Conservation (phyloP, 2,329 filamentous ascomycete species). For the Diaporthe sp. region DNA sequence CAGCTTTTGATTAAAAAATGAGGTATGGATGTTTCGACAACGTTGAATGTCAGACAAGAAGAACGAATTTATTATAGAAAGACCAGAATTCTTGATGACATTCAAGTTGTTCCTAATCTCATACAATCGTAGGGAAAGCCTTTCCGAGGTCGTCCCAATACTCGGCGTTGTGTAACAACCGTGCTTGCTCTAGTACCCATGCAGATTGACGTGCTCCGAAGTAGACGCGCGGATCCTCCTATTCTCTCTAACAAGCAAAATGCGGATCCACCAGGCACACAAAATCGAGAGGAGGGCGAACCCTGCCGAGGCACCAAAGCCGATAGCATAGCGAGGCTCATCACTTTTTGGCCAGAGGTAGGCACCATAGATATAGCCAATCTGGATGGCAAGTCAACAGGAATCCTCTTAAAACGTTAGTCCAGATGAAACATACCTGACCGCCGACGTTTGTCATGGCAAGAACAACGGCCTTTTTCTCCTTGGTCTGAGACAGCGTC, state of each 20-base stretch:
- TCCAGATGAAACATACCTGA: not conserved
- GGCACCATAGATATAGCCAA: conserved; percentile 55
- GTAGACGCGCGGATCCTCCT: conserved; percentile 5
- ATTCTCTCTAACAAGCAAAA: conserved; percentile 13
- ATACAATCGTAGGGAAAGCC: not conserved
- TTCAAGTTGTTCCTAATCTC: not conserved
- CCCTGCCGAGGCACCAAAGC: conserved; percentile 27
- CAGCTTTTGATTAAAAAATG: too few relatives aligned
- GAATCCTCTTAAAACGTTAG: too few relatives aligned
- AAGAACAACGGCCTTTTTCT: conserved; percentile 57
- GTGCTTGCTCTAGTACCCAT: not conserved
- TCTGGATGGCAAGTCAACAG: conserved; percentile 43
- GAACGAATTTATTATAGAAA: not conserved
- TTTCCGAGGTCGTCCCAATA: fast-evolving
- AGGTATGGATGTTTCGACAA: not conserved
- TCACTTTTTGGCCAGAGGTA: conserved; percentile 56
- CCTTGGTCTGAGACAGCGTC: conserved; percentile 57
- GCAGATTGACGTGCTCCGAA: conserved; percentile 19
- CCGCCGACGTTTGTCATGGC: conserved; percentile 53
- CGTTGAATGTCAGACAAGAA: not conserved
- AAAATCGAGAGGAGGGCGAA: conserved; percentile 23
- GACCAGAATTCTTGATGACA: too few relatives aligned
- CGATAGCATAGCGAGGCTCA: conserved; percentile 45
- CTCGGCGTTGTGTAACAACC: not conserved
- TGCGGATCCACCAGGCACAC: conserved; percentile 27